phyloP scores from a whole-genome alignment of 805 yeast species.

The Jamesozyma rosinii region DNA sequence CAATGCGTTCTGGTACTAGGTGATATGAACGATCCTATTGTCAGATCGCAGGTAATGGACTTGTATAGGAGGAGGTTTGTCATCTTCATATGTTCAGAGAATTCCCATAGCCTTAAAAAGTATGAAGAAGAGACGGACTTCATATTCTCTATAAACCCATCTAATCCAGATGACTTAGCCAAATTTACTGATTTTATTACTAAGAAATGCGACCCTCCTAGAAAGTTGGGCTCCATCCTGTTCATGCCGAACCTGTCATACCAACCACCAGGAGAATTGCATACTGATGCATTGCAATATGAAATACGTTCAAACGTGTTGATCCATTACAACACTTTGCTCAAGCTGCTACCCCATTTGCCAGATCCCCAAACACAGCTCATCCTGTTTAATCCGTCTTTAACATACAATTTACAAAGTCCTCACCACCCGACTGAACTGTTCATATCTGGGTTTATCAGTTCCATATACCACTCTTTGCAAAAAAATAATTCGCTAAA shows the following conservation, averaged over 20 bases:
- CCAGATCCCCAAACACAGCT: conserved; percentile 13
- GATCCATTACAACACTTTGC: conserved; percentile 15
- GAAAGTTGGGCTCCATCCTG: conserved; percentile 19
- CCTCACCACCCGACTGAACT: conserved; percentile 24
- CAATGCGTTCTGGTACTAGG: conserved; percentile 25
- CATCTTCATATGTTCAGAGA: conserved; percentile 27
- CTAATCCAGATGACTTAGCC: conserved; percentile 15
- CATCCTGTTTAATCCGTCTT: conserved; percentile 25
- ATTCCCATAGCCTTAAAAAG: conserved; percentile 14
- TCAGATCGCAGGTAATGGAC: conserved; percentile 30
- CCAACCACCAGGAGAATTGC: conserved; percentile 22
- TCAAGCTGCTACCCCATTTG: conserved; percentile 19
- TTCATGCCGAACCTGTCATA: conserved; percentile 29
- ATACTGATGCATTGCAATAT: conserved; percentile 14
- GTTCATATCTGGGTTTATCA: conserved; percentile 23
- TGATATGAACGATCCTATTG: conserved; percentile 29
- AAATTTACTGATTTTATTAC: conserved; percentile 13
- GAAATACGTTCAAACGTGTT: conserved; percentile 23
- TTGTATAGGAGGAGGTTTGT: conserved; percentile 28
- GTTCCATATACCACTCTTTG: conserved; percentile 15
- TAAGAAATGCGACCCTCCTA: conserved; percentile 4
- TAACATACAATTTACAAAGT: conserved; percentile 18
- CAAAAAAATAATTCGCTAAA: conserved; percentile 7
- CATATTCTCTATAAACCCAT: conserved; percentile 20
- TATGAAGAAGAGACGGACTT: conserved; percentile 27